Conservation (phyloP, 108 stramenopile genomes). For the Cylindrotheca fusiformis region DNA sequence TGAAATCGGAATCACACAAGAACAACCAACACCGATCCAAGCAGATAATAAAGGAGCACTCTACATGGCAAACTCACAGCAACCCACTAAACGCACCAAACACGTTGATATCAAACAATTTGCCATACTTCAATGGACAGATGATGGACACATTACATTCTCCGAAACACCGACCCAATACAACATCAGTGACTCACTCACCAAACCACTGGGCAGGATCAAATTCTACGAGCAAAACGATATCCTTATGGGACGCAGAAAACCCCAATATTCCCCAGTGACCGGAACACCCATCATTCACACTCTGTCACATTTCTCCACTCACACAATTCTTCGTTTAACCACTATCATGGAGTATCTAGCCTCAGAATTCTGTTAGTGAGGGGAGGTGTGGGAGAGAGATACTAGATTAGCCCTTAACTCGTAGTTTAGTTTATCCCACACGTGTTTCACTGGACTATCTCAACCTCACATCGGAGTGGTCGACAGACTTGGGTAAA, state of each 20-base stretch:
- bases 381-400: no score
- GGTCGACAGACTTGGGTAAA: no score
- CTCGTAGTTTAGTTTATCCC: no score
- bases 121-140: constrained; percentile 34
- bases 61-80: constrained; percentile 23
- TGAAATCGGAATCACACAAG: constrained; percentile 2
- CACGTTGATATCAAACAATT: constrained; percentile 42
- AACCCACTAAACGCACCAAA: constrained; percentile 29
- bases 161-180: not conserved
- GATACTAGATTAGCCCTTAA: no score
- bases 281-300: not conserved
- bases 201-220: constrained; percentile 12
- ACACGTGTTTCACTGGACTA: no score
- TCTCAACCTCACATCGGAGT: no score
- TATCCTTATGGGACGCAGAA: not conserved
- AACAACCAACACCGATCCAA: constrained; percentile 14
- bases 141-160: not conserved
- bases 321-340: no score
- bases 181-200: constrained; percentile 10
- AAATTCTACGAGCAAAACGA: no score
- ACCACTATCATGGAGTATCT: not conserved
- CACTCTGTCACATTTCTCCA: not conserved
- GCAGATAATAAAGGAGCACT: constrained; percentile 33
- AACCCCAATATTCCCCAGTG: constrained; percentile 1
- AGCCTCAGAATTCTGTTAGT: not conserved